Evolutionary conservation across 257 asterid species (phyloP), one percentile per base, ranked within the genome.

Genomic region (Fraxinus pennsylvanica): DNA sequence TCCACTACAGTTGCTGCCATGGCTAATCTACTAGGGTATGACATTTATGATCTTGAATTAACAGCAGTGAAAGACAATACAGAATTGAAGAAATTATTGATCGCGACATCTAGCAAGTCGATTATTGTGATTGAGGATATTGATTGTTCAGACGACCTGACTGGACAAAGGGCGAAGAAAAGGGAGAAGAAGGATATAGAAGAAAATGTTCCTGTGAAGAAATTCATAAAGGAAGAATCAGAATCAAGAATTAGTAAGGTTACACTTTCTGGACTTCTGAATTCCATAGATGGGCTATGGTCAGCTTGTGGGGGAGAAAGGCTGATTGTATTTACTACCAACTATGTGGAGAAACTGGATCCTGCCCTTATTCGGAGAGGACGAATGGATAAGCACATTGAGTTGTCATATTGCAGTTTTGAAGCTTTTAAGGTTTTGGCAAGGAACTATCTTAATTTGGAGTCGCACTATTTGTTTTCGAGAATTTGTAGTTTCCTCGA

Each of bases 241-340:
- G 68, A 63, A 63, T 63, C 68, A 25, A 63, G 68, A 59, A 74
- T 36, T 10, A 84, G 87, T 33, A 80, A 81, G 68, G 82, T 86
- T 66, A 86, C 89, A 2, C 81, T 86, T 33, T 86, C 89, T 0
- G 89, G 89, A 73, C 85, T 86, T 9, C 71, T 86, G 61, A 84
- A 86, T 47, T 86, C 84, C 81, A 82, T 86, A 25, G 88, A 87
- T 25, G 88, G 88, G 71, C 68, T 87, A 5, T 87, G 90, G 90
- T 87, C 90, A 6, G 85, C 85, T 38, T 87, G 87, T 74, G 87
- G 86, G 9, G 85, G 81, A 0, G 87, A 84, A 73, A 86, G 85
- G 19, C 66, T 86, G 35, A 80, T 82, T 14, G 84, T 84, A 3
- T 86, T 86, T 73, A 84, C 90, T 0, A 87, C 88, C 0, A 87